These are phyloP conservation scores for Chaetomium globosum DNA, from an alignment of 2,329 filamentous ascomycete genomes.

Conservation along the genomic window DNA sequence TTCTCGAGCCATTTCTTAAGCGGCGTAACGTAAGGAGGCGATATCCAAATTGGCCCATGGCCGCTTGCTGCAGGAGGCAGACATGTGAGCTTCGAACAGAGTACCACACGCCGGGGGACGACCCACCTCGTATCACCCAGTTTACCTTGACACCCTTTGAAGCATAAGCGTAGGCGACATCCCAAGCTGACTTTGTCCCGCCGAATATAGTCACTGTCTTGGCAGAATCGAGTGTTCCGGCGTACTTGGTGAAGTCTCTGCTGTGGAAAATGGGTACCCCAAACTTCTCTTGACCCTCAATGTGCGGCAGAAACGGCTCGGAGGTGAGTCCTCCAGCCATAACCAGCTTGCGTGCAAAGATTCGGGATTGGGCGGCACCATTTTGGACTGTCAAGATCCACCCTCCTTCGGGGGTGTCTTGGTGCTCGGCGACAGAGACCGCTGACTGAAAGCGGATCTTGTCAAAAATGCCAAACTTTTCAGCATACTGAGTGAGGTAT, in stretches of 20 bases:
- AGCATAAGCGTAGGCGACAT: conserved; percentile 65
- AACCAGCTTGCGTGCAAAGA: conserved; percentile 53
- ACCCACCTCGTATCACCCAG: conserved; percentile 59
- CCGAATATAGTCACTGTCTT: conserved; percentile 60
- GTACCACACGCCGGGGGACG: neutral
- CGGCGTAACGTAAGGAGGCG: conserved; percentile 65
- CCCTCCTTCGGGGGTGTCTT: conserved; percentile 41
- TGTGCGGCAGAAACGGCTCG: conserved; percentile 50
- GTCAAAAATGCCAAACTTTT: conserved; percentile 47
- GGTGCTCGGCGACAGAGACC: conserved; percentile 50
- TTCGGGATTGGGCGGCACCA: conserved; percentile 29
- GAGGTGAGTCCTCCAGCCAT: conserved; percentile 60
- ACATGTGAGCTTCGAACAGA: neutral
- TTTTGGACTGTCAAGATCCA: conserved; percentile 48
- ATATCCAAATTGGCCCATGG: conserved; percentile 62
- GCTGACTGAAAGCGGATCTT: conserved; percentile 47
- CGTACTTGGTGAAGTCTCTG: conserved; percentile 49
- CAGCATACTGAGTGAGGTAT: conserved; percentile 52
- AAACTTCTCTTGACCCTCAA: conserved; percentile 52
- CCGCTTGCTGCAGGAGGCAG: conserved; percentile 43
- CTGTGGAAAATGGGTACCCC: conserved; percentile 53
- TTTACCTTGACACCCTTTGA: conserved; percentile 58
- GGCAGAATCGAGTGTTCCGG: conserved; percentile 46
- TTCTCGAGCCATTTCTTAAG: conserved; percentile 70
- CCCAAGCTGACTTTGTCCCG: conserved; percentile 66